Conservation (phyloP, 1,284 basidiomycete species). For the Naganishia liquefaciens region DNA sequence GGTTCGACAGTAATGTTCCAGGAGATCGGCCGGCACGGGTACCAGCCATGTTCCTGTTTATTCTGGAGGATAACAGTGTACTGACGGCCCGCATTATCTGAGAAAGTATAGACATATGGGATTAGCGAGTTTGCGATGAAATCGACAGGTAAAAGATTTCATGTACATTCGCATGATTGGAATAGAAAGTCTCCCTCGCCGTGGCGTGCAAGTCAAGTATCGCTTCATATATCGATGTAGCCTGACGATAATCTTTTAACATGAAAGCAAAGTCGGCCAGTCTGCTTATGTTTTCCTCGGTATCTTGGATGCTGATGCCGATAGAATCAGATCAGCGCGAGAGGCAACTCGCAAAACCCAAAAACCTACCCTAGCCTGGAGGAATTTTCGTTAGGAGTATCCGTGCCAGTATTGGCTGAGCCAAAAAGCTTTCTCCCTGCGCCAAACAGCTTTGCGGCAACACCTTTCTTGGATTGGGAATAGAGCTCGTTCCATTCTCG, state of each 20-base stretch:
- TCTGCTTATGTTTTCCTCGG: slow-evolving; percentile 35
- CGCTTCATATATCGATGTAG: slow-evolving; percentile 80
- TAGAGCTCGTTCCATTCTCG: slow-evolving; percentile 93
- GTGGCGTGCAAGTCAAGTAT: slow-evolving; percentile 64
- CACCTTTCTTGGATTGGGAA: slow-evolving; percentile 77
- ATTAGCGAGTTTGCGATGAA: background rate
- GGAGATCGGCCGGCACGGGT: too few species aligned
- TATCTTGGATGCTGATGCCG: too few species aligned
- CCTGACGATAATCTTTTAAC: slow-evolving; percentile 84
- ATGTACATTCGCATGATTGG: slow-evolving; percentile 52
- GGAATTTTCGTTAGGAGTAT: slow-evolving; percentile 39
- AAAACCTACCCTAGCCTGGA: background rate
- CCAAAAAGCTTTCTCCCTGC: slow-evolving; percentile 59
- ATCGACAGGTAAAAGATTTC: slow-evolving; percentile 43
- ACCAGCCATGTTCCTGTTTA: background rate
- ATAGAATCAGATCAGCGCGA: background rate
- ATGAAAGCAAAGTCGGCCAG: slow-evolving; percentile 94
- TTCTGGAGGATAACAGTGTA: slow-evolving; percentile 37
- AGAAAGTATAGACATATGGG: slow-evolving; percentile 55
- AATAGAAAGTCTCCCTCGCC: slow-evolving; percentile 54
- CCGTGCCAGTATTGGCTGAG: slow-evolving; percentile 45
- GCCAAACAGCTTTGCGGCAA: slow-evolving; percentile 87
- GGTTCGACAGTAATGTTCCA: too few species aligned
- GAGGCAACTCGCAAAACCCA: background rate
- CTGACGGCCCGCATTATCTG: slow-evolving; percentile 41